These are phyloP conservation scores for Trichoderma harzianum DNA, from an alignment of 2,329 filamentous ascomycete genomes.

Conservation along the genomic window DNA sequence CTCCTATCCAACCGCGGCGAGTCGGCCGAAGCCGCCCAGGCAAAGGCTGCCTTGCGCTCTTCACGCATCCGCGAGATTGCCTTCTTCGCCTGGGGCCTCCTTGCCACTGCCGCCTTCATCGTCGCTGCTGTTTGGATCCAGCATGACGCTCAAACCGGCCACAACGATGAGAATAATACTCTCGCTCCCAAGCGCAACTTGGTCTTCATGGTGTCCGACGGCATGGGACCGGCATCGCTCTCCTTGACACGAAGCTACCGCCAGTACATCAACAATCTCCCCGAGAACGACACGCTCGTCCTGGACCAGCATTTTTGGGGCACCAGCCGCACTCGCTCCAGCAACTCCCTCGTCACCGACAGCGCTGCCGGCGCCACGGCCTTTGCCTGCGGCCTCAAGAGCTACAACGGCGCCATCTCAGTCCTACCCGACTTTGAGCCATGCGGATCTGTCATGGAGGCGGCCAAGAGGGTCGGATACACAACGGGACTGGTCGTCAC, in stretches of 20 bases:
- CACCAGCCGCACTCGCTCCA: slow-evolving; percentile 80
- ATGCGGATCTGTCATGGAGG: slow-evolving; percentile 90
- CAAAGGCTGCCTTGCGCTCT: slow-evolving; percentile 28
- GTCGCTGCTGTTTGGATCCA: slow-evolving; percentile 75
- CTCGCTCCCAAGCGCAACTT: slow-evolving; percentile 74
- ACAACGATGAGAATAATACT: too few relatives aligned
- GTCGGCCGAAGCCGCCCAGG: slow-evolving; percentile 27
- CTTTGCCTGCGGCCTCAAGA: slow-evolving; percentile 89
- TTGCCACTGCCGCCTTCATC: slow-evolving; percentile 76
- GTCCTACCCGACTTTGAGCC: slow-evolving; percentile 80
- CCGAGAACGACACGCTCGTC: slow-evolving; percentile 69
- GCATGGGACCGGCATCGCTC: slow-evolving; percentile 93
- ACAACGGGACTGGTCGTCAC: slow-evolving; percentile 93
- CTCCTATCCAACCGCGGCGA: slow-evolving; percentile 38
- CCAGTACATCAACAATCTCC: slow-evolving; percentile 71
- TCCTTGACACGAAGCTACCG: slow-evolving; percentile 82
- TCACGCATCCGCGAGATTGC: slow-evolving; percentile 64
- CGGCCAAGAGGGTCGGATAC: slow-evolving; percentile 87
- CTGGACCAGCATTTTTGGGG: slow-evolving; percentile 90
- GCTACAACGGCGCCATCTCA: slow-evolving; percentile 94
- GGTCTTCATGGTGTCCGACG: slow-evolving; percentile 98
- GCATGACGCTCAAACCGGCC: slow-evolving; percentile 59
- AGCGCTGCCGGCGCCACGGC: slow-evolving; percentile 96
- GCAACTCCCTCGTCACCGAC: slow-evolving; percentile 84
- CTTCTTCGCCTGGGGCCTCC: slow-evolving; percentile 76